Base-by-base conservation (phyloP, 139 green algal species). In the Marvania coccoides region DNA sequence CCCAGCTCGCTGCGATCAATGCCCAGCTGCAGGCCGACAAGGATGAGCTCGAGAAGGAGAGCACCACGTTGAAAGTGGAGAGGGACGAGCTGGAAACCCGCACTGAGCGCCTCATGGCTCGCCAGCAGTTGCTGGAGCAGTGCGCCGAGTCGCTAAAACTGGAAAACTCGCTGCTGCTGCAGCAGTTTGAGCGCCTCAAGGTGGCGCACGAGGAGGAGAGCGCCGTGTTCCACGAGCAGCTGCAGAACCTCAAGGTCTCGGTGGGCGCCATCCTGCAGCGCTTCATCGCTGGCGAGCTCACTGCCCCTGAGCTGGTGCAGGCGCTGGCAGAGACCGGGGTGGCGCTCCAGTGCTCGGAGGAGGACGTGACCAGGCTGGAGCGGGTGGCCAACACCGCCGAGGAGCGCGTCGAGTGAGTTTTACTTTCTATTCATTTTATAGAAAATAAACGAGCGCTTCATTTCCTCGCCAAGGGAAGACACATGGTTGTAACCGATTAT, bases 161-260 rank as follows among this genome's bases (percentile, higher is more conserved):
- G 37, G 72, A 79, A 58, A 79, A 79, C 60, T 31, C 34, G 15
- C 47, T 60, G 14, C 51, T 79, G 9, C 19, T 71, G 13, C 48
- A 55, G 14, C 72, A 71, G 35, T 79, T 79, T 74, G 72, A 74
- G 23, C 36, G 47, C 37, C 65, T 79, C 12, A 74, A 73, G 26
- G 19, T 74, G 6, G 35, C 47, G 26, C 46, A 71, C 31, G 58
- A 79, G 31, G 26, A 71, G 48, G 72, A 79, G 51, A 42, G 46
- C 4, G 36, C 47, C 34, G 39, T 13, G 2, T 74, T 66, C 31
- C 42, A 73, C 28, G 59, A 63, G 46, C 37, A 65, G 46, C 58
- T 78, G 63, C 34, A 30, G 4, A 36, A 71, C 34, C 57, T 77
- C 4, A 70, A 77, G 55, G 23, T 24, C 4, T 14, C 54, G 1